Evolutionary conservation across 371 early-diverging fungal genomes (phyloP).

Genomic region (Syncephalis fuscata): DNA sequence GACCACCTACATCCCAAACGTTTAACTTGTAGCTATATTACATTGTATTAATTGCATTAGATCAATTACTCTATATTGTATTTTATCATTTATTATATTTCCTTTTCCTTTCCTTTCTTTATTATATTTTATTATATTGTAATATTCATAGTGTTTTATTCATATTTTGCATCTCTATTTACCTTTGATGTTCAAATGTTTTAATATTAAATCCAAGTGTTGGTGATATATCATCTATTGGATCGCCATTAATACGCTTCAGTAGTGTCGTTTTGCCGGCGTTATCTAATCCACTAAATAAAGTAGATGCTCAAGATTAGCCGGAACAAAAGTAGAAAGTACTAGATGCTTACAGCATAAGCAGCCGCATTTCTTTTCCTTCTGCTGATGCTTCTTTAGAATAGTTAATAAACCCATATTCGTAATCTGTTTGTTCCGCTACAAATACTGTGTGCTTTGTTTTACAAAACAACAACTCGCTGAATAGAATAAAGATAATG

Average conservation of each 20-base stretch:
- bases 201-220: constrained; percentile 95
- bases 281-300: constrained; percentile 88
- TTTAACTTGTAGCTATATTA: constrained; percentile 44
- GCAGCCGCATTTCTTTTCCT: constrained; percentile 78
- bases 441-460: too few relatives aligned
- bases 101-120: too few relatives aligned
- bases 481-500: too few relatives aligned
- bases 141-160: too few relatives aligned
- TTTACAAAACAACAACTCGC: too few relatives aligned
- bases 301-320: not conserved
- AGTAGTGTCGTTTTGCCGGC: constrained; percentile 99
- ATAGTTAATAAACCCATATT: constrained; percentile 90
- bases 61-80: too few relatives aligned
- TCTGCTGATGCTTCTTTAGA: constrained; percentile 65
- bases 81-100: too few relatives aligned
- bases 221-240: constrained; percentile 86
- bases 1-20: constrained; percentile 98
- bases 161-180: too few relatives aligned
- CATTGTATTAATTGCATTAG: too few relatives aligned
- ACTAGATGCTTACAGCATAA: constrained; percentile 53
- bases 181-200: constrained; percentile 73
- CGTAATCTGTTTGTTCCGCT: too few relatives aligned
- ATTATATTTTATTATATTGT: too few relatives aligned
- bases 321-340: not conserved
- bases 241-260: constrained; percentile 84